Percentiles rank a stretch among this genome's conserved stretches.
phyloP scores from a whole-genome alignment of 1,139 yeast species.

The Debaryomycetaceae sp. region DNA sequence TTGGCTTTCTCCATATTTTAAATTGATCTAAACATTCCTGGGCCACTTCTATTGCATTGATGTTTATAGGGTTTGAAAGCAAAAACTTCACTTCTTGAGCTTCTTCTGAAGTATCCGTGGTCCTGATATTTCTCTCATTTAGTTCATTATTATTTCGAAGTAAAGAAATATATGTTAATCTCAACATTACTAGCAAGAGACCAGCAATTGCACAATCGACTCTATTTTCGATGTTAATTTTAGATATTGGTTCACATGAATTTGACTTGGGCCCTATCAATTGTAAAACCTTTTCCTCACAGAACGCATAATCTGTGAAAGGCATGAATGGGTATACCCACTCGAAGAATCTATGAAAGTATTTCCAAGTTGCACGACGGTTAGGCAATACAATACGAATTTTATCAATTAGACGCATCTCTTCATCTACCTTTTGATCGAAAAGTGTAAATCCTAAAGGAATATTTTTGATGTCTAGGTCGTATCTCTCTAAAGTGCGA shows the following conservation, averaged over 20 bases:
- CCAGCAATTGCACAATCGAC: conserved; percentile 36
- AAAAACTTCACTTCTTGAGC: conserved; percentile 40
- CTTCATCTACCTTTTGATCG: conserved; percentile 28
- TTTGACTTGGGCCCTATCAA: conserved; percentile 26
- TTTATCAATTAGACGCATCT: conserved; percentile 29
- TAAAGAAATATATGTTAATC: conserved; percentile 31
- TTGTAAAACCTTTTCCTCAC: conserved; percentile 15
- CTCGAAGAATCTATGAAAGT: conserved; percentile 27
- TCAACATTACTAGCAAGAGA: conserved; percentile 23
- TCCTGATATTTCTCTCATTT: conserved; percentile 24
- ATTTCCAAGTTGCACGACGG: conserved; percentile 29
- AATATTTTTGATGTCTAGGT: conserved; percentile 16
- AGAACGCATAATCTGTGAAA: conserved; percentile 29
- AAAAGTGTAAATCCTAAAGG: conserved; percentile 28
- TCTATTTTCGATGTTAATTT: conserved; percentile 24
- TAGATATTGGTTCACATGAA: conserved; percentile 18
- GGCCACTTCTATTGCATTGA: conserved; percentile 46
- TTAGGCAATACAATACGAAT: conserved; percentile 32
- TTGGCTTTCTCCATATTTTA: conserved; percentile 44
- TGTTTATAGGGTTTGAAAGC: conserved; percentile 44
- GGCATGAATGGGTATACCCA: conserved; percentile 37
- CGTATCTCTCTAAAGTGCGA: conserved; percentile 8
- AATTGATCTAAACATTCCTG: conserved; percentile 53
- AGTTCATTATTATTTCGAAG: conserved; percentile 30
- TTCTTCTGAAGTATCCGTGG: conserved; percentile 19